Evolutionary conservation across 192 early-diverging fungal genomes (phyloP).

Genomic region (Chytriomyces sp.): DNA sequence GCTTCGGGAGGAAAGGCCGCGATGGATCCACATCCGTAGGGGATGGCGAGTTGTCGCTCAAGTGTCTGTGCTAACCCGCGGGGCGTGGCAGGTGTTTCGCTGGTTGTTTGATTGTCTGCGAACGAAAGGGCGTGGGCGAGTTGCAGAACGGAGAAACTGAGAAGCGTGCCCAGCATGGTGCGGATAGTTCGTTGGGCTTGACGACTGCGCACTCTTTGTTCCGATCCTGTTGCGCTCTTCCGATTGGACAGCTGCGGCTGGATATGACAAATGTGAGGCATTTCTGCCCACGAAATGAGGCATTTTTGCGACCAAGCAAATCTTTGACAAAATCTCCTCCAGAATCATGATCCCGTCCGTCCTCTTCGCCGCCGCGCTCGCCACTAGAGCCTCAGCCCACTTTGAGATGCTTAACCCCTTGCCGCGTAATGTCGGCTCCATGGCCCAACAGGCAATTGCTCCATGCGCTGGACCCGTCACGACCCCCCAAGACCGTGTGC

Average conservation of each 20-base stretch:
- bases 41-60: neutral
- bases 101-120: neutral
- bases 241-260: neutral
- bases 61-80: neutral
- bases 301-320: neutral
- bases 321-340: neutral
- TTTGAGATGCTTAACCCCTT: constrained; percentile 22
- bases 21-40: neutral
- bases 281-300: neutral
- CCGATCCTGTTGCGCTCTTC: neutral
- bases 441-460: constrained; percentile 2
- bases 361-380: neutral
- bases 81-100: neutral
- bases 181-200: neutral
- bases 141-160: neutral
- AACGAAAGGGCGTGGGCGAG: neutral
- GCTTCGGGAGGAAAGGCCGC: constrained; percentile 1
- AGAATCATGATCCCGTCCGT: neutral
- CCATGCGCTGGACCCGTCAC: constrained; percentile 13
- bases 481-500: neutral
- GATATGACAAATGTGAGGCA: neutral
- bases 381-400: constrained; percentile 6
- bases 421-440: constrained; percentile 13
- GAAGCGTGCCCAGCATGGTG: neutral
- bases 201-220: neutral